Evolutionary conservation across 768 basidiomycete species (phyloP), one percentile per base, ranked within the genome.

Genomic region (Postia placenta): DNA sequence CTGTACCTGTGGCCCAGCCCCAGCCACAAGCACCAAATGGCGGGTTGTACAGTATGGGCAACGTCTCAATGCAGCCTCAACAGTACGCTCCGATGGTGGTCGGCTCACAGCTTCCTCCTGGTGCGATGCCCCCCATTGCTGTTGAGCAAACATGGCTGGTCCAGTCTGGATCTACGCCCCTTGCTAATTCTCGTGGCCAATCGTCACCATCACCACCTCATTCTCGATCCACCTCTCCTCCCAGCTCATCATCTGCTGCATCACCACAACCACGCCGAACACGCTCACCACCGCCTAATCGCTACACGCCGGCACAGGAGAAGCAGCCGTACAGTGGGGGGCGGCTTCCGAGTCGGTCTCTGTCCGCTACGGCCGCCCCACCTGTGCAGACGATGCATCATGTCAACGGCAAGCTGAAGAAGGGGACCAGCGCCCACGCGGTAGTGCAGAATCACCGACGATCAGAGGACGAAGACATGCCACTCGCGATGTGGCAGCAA

Each of bases 401-500:
- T 59, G 57, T 50, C 50, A 77, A 82, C 60, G 81, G 78, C 43
- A 79, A 76, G 53, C 47, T 58, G 44, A 76, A 83, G 59, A 90
- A 89, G 64, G 80, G 75, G 14, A 64, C 68, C 47, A 87, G 84
- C 57, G 79, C 79, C n/a, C 77, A 83, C 62, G 85, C 83, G 15
- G 70, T 76, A 9, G 53, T 68, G 17, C 61, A 73, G 47, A 68
- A 65, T 15, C 60, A 63, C 50, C 69, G 73, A 53, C 72, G 73
- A 35, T 70, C 70, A 57, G 68, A 66, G 23, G 85, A 87, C 60
- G 87, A 90, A 59, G 88, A 91, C 60, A 69, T 88, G 33, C 88
- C 88, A 17, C 70, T 92, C 42, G 87, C 89, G 17, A 65, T 87
- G 48, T 89, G 81, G 74, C 86, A 89, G 64, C 85, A 85, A 43